Percentiles rank a stretch among this genome's conserved stretches.
Conservation (phyloP, 2,329 filamentous ascomycete genomes). For the Claviceps fusiformis region DNA sequence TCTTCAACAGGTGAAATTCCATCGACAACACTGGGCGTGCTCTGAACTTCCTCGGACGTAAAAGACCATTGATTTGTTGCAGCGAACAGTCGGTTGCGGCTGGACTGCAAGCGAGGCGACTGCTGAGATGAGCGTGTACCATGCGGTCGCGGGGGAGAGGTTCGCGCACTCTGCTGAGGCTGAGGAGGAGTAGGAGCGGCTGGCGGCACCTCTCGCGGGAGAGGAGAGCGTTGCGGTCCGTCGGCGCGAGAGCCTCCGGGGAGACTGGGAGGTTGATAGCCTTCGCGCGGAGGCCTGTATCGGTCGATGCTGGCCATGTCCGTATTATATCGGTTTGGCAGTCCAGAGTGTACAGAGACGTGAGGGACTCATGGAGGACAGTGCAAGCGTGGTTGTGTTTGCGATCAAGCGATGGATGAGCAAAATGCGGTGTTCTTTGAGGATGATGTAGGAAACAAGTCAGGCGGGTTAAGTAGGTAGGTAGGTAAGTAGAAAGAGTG, state of each 20-base stretch:
- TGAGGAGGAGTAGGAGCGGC: constrained; percentile 48
- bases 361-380: constrained; percentile 14
- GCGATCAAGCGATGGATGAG: background rate
- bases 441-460: background rate
- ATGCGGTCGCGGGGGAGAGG: constrained; percentile 39
- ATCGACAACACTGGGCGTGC: constrained; percentile 72
- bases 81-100: constrained; percentile 23
- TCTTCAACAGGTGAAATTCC: constrained; percentile 69
- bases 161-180: constrained; percentile 38
- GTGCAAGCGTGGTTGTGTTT: background rate
- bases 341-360: constrained; percentile 9
- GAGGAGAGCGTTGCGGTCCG: constrained; percentile 36
- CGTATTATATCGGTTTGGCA: constrained; percentile 14
- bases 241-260: constrained; percentile 25
- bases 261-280: constrained; percentile 40
- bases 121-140: constrained; percentile 29
- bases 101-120: constrained; percentile 26
- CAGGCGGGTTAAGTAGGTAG: background rate
- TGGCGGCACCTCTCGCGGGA: constrained; percentile 43
- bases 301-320: constrained; percentile 47
- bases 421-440: background rate
- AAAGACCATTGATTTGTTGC: constrained; percentile 71
- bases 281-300: constrained; percentile 43
- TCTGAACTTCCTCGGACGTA: constrained; percentile 65
- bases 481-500: background rate